These are phyloP conservation scores for Pichia scutulata DNA, from an alignment of 805 yeast species.

Conservation along the genomic window DNA sequence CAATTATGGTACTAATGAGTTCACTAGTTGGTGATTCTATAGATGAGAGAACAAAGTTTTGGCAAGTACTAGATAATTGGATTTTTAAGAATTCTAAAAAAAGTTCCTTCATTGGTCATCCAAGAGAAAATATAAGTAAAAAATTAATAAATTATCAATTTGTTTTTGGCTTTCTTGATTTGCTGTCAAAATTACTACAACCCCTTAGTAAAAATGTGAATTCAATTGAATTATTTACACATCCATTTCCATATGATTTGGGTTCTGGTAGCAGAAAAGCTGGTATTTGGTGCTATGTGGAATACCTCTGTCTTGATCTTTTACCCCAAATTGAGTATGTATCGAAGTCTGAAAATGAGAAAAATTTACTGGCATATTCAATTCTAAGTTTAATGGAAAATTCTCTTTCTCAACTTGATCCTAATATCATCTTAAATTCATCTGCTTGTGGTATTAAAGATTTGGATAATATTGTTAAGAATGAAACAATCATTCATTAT, in stretches of 20 bases:
- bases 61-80: constrained; percentile 70
- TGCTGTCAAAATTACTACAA: constrained; percentile 35
- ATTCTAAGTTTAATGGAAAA: constrained; percentile 45
- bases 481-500: constrained; percentile 36
- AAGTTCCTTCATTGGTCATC: constrained; percentile 12
- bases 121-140: constrained; percentile 30
- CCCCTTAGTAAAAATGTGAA: constrained; percentile 25
- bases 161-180: constrained; percentile 46
- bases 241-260: constrained; percentile 54
- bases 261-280: constrained; percentile 54
- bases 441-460: constrained; percentile 38
- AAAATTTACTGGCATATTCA: constrained; percentile 41
- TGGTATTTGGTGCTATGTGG: constrained; percentile 78
- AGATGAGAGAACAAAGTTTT: constrained; percentile 39
- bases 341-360: constrained; percentile 27
- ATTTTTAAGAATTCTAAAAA: constrained; percentile 35
- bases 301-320: constrained; percentile 60
- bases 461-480: constrained; percentile 37
- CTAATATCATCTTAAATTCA: constrained; percentile 42
- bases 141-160: constrained; percentile 5
- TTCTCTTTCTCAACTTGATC: constrained; percentile 44
- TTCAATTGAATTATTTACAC: constrained; percentile 31
- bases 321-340: constrained; percentile 45
- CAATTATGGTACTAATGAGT: constrained; percentile 48
- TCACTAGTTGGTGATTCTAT: constrained; percentile 44